Evolutionary conservation across 148 eudicot species (phyloP).

Genomic region (Oxyria digyna): DNA sequence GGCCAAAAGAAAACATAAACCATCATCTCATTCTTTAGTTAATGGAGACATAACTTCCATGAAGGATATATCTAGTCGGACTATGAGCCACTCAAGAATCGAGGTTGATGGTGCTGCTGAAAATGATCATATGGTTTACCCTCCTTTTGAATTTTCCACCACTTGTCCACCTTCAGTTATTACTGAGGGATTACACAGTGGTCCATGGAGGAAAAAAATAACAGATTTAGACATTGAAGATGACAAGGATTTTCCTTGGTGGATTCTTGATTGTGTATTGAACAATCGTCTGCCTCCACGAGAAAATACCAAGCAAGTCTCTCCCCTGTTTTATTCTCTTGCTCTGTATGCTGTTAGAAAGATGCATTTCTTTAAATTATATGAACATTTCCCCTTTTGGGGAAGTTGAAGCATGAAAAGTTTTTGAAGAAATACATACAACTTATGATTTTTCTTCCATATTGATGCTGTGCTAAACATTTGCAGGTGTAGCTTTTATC

Average conservation of each 20-base stretch:
- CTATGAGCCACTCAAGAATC: slow-evolving; percentile 39
- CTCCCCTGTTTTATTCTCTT: slow-evolving; percentile 2
- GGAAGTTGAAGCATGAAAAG: neutral
- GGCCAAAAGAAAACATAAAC: slow-evolving; percentile 57
- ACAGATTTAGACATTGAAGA: slow-evolving; percentile 80
- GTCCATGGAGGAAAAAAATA: slow-evolving; percentile 91
- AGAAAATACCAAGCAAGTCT: slow-evolving; percentile 84
- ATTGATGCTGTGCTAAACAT: slow-evolving; percentile 7
- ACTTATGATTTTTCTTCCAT: neutral
- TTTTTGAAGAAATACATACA: neutral
- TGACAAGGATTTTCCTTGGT: slow-evolving; percentile 87
- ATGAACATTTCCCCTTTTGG: neutral
- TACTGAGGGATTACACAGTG: slow-evolving; percentile 90
- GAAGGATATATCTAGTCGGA: slow-evolving; percentile 56
- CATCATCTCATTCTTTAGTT: slow-evolving; percentile 46
- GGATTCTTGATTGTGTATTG: slow-evolving; percentile 92
- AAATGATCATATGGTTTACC: slow-evolving; percentile 70
- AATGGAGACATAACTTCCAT: slow-evolving; percentile 69
- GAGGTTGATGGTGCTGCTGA: slow-evolving; percentile 68
- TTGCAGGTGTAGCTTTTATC: slow-evolving; percentile 86
- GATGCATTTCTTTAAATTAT: neutral
- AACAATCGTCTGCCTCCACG: slow-evolving; percentile 90
- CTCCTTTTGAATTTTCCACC: slow-evolving; percentile 86
- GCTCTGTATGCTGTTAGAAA: neutral
- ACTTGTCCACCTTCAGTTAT: slow-evolving; percentile 78